Percentiles rank a stretch among this genome's conserved stretches.
Evolutionary conservation across 2,329 filamentous ascomycete species (phyloP).

Genomic region (Curvularia lunata): DNA sequence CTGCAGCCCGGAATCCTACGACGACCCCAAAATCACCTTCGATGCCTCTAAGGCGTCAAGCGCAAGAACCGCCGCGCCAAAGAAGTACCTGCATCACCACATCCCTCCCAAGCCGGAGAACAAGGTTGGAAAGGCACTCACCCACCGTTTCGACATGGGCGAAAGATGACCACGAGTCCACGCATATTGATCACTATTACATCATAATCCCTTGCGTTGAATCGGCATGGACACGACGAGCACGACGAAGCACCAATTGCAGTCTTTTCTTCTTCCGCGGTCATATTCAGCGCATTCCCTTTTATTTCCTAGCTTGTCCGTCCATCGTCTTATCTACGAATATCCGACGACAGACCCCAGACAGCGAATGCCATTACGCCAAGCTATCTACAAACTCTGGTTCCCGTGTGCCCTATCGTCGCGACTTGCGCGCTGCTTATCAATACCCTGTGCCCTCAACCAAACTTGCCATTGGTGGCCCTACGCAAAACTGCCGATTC

Average conservation of each 20-base stretch:
- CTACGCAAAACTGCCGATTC: conserved; percentile 9
- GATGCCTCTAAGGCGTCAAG: conserved; percentile 59
- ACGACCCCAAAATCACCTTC: conserved; percentile 65
- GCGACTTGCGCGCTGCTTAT: conserved; percentile 1
- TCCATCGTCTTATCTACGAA: background rate
- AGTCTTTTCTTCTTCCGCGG: background rate
- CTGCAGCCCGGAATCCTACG: conserved; percentile 75
- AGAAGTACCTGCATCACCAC: conserved; percentile 54
- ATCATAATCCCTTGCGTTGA: conserved; percentile 4
- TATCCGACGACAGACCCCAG: background rate
- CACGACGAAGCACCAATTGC: conserved; percentile 3
- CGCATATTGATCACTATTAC: conserved; percentile 6
- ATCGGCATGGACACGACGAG: conserved; percentile 1
- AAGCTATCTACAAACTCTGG: conserved; percentile 3
- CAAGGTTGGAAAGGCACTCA: conserved; percentile 43
- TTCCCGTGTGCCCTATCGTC: conserved; percentile 1
- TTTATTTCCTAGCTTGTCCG: conserved; percentile 6
- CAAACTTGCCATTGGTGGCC: conserved; percentile 11
- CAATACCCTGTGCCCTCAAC: background rate
- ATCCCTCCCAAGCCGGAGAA: conserved; percentile 50
- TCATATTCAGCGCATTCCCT: conserved; percentile 1
- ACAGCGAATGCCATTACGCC: conserved; percentile 4
- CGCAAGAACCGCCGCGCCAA: conserved; percentile 46
- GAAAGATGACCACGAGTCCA: conserved; percentile 32
- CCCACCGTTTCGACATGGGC: conserved; percentile 51